phyloP scores from a whole-genome alignment of 2,329 filamentous ascomycete species.

The Metarhizium humberi region DNA sequence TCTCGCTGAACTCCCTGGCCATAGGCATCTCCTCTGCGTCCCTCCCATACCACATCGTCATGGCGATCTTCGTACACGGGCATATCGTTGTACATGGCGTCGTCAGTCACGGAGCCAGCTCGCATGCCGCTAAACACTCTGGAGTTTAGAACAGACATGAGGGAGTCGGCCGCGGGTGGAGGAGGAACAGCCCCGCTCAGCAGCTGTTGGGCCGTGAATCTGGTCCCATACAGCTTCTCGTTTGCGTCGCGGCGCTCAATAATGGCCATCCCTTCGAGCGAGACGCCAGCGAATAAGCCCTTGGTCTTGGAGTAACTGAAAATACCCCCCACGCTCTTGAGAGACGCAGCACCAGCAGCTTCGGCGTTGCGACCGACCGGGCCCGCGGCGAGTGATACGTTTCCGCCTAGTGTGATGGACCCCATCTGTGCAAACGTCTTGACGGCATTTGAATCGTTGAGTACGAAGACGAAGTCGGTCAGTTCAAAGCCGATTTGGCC shows the following conservation, averaged over 20 bases:
- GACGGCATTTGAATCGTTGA: slow-evolving; percentile 84
- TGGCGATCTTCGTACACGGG: slow-evolving; percentile 79
- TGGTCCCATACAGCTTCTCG: slow-evolving; percentile 84
- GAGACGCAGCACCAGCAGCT: slow-evolving; percentile 84
- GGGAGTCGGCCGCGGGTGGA: slow-evolving; percentile 72
- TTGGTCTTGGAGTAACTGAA: slow-evolving; percentile 99
- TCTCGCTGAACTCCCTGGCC: slow-evolving; percentile 49
- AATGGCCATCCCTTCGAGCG: slow-evolving; percentile 83
- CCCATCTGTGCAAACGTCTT: slow-evolving; percentile 90
- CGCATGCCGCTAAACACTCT: slow-evolving; percentile 67
- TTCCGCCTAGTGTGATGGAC: slow-evolving; percentile 85
- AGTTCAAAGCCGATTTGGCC: slow-evolving; percentile 83
- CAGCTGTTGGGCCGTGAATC: slow-evolving; percentile 72
- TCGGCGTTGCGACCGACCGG: slow-evolving; percentile 93
- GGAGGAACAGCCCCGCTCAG: slow-evolving; percentile 69
- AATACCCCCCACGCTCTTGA: slow-evolving; percentile 81
- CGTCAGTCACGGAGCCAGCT: slow-evolving; percentile 32
- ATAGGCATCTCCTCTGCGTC: slow-evolving; percentile 58
- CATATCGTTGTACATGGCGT: slow-evolving; percentile 84
- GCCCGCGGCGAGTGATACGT: slow-evolving; percentile 90
- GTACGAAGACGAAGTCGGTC: slow-evolving; percentile 95
- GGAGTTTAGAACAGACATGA: slow-evolving; percentile 79
- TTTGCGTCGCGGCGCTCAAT: slow-evolving; percentile 96
- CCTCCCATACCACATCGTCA: slow-evolving; percentile 80
- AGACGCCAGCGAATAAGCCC: slow-evolving; percentile 91